Base-by-base conservation (phyloP, 2,329 filamentous ascomycete species). In the Dryadomyces quercivorus region DNA sequence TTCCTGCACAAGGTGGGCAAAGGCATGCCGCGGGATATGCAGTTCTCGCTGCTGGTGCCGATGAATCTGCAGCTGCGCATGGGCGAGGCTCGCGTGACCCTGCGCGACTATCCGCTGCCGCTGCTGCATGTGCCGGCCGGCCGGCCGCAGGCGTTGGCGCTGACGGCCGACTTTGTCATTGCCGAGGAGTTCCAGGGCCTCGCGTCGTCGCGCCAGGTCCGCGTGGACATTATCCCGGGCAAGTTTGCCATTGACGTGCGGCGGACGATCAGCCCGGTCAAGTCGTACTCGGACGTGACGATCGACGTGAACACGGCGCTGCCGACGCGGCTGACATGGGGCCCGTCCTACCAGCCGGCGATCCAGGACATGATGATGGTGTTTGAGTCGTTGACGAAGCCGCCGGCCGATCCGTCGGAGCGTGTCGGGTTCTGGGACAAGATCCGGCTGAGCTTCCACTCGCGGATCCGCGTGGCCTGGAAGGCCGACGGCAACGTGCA, bases 281-380 rank as follows among this genome's bases (percentile, higher is more conserved):
- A 98, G 70, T 94, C 90, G 0, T 98, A 93, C 66, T 96, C 93
- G 0, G 86, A 97, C 64, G 91, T 96, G 68, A 81, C 80, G 38
- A 77, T 98, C 62, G 88, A 95, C 59, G 91, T 98, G 67, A 95
- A 97, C 67, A 96, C 92, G 2, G 86, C 85, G 53, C 81, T 92
- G 56, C 88, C 94, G 2, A 98, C 93, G 0, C 83, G 88, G 47
- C 92, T 98, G 53, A 96, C 92, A 0, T 98, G 93, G 94, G 91
- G 91, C 8, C 91, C 93, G 48, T 95, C 91, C 2, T 98, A 97
- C 64, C 94, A 98, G 64, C 93, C 94, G 31, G 92, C 92, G 1
- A 92, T 98, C 50, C 93, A 98, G 67, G 94, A 98, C 65, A 95
- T 97, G 86, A 98, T 98, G 93, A 96, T 97, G 80, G 91, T 91